A percentile compares a stretch with the other conserved stretches of the same genome.
Evolutionary conservation across 1,284 basidiomycete species (phyloP).

Genomic region (Cryptococcus neoformans): DNA sequence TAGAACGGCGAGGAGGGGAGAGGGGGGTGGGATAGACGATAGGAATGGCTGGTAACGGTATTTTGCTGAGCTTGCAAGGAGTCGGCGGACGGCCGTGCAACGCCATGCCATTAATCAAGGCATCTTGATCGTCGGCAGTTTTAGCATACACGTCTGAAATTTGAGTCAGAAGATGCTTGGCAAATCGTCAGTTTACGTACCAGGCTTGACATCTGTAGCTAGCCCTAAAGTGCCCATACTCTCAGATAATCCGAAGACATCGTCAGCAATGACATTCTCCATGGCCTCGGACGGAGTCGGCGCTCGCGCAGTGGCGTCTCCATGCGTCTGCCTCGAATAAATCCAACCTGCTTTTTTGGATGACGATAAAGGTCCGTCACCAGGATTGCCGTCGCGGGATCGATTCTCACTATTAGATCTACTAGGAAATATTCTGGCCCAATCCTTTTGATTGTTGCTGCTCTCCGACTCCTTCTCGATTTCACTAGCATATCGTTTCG

Average conservation of each 20-base stretch:
- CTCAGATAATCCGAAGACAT: too few species aligned
- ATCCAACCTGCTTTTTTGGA: constrained; percentile 12
- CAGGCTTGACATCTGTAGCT: not conserved
- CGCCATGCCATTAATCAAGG: not conserved
- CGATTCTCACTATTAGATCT: not conserved
- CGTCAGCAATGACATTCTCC: too few species aligned
- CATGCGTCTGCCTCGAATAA: constrained; percentile 4
- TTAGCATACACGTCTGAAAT: constrained; percentile 4
- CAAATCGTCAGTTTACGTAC: not conserved
- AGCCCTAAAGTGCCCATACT: too few species aligned
- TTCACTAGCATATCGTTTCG: not conserved
- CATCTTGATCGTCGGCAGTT: constrained; percentile 8
- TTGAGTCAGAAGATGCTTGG: not conserved
- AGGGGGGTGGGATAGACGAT: constrained; percentile 23
- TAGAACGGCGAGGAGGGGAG: constrained; percentile 27
- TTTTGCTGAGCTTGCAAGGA: constrained; percentile 9
- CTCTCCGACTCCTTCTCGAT: not conserved
- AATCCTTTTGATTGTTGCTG: constrained; percentile 5
- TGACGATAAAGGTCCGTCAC: not conserved
- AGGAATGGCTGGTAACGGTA: constrained; percentile 1
- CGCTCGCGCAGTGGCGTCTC: not conserved
- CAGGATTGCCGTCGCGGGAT: constrained; percentile 4
- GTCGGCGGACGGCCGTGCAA: constrained; percentile 9
- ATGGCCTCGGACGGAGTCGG: not conserved
- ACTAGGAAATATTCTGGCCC: constrained; percentile 6